Evolutionary conservation across 352 stramenopile genomes (phyloP), one percentile per base, ranked within the genome.

Genomic region (Nothophytophthora sp.): DNA sequence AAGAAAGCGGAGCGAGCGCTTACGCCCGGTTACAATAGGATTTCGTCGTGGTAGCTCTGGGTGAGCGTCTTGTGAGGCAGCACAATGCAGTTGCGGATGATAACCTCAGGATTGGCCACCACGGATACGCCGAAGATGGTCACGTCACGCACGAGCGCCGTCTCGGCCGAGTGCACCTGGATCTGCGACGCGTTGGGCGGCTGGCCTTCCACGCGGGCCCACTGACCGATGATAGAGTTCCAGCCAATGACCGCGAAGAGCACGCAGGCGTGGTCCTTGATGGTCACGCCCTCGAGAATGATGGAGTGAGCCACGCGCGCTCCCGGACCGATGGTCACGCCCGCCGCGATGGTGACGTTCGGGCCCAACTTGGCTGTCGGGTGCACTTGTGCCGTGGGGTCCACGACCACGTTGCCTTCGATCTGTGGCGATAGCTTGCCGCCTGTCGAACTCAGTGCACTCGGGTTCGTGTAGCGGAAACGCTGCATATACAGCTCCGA

Each of bases 401-500:
- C 81, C 11, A 96, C 63, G 24, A 96, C 84, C 20, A 96, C 86
- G 30, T 96, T 96, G 34, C 83, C 86, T 63, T 96, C 86, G 50
- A 96, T 94, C 28, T 85, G 81, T 2, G 86, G 86, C 1, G 81
- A 88, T 9, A 92, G 42, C 50, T 96, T 96, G 2, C 86, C 86
- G 11, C 86, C 86, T 12, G 78, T 92, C 11, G 70, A 62, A 41
- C 84, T 92, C 45, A 96, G 46, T 7, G 82, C 77, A 20, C 69
- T 92, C n/a, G 84, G 84, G 55, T 95, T 92, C 20, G 84, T 93
- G 64, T 93, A 94, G 22, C 86, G 86, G 62, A 95, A 96, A 20
- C 86, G 86, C 48, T 96, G 86, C 84, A 96, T 96, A 63, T 95
- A 96, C 9, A 96, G 71, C 67, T 95, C 86, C 8, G 86, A 96